Conservation (phyloP, 495 filamentous ascomycete genomes). For the Rusavskia elegans region DNA sequence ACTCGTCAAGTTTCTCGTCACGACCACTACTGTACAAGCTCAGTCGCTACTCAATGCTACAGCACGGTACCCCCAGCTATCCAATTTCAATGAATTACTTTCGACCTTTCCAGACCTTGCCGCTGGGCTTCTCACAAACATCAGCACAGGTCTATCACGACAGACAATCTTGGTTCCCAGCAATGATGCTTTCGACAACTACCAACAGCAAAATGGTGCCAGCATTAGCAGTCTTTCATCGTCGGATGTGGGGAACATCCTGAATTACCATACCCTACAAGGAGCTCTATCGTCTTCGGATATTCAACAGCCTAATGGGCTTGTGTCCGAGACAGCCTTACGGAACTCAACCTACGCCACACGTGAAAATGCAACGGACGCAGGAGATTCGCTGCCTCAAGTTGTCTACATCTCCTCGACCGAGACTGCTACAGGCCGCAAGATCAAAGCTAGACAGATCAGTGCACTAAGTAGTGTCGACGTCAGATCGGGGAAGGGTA, state of each 20-base stretch:
- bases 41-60: slow-evolving; percentile 2
- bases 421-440: background rate
- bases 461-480: background rate
- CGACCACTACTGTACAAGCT: background rate
- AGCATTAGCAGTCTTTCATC: background rate
- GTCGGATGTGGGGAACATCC: slow-evolving; percentile 1
- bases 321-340: background rate
- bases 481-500: background rate
- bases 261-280: slow-evolving; percentile 3
- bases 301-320: background rate
- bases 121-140: slow-evolving; percentile 1
- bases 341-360: background rate
- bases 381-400: background rate
- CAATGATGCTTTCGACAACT: slow-evolving; percentile 1
- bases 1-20: background rate
- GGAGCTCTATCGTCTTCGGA: slow-evolving; percentile 4
- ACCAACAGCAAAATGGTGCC: background rate
- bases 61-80: slow-evolving; percentile 1
- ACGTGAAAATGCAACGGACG: background rate
- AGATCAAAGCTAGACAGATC: background rate
- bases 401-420: slow-evolving; percentile 1
- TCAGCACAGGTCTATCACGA: background rate
- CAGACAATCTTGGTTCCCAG: background rate
- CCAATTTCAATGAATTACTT: slow-evolving; percentile 1
- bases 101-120: slow-evolving; percentile 1